Evolutionary conservation across 208 protist genomes (phyloP).

Genomic region (Acanthamoeba royreba): DNA sequence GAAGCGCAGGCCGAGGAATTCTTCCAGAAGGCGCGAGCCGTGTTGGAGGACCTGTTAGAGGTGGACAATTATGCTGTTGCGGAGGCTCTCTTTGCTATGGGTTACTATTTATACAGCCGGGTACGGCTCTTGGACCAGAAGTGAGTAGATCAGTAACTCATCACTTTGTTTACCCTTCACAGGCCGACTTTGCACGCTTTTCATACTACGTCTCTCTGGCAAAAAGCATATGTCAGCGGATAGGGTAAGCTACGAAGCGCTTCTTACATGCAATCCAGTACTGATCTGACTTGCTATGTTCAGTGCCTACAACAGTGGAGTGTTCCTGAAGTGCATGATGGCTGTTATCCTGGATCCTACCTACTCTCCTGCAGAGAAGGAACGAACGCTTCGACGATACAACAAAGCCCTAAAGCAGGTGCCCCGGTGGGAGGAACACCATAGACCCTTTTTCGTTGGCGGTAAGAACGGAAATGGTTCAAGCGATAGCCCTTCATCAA

Average conservation of each 20-base stretch:
- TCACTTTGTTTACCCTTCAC: too few species aligned
- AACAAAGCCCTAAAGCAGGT: not conserved
- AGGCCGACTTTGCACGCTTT: not conserved
- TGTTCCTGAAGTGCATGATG: slow-evolving; percentile 3
- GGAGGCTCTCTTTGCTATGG: not conserved
- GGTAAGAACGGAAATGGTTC: not conserved
- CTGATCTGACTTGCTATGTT: not conserved
- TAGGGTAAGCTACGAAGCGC: not conserved
- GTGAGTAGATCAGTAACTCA: too few species aligned
- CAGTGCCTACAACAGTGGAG: not conserved
- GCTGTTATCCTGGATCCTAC: not conserved
- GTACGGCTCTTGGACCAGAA: too few species aligned
- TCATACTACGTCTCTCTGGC: not conserved
- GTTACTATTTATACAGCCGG: not conserved
- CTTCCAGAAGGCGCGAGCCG: not conserved
- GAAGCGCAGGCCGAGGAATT: not conserved
- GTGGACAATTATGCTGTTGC: not conserved
- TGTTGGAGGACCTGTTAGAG: not conserved
- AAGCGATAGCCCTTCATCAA: not conserved
- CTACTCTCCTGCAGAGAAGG: not conserved
- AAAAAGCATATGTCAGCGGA: not conserved
- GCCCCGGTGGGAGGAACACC: not conserved
- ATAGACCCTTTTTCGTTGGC: not conserved
- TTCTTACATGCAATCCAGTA: not conserved
- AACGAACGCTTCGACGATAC: not conserved